Base-by-base conservation (phyloP, 202 grass and related monocot genomes). In the Saccharum hybrid region DNA sequence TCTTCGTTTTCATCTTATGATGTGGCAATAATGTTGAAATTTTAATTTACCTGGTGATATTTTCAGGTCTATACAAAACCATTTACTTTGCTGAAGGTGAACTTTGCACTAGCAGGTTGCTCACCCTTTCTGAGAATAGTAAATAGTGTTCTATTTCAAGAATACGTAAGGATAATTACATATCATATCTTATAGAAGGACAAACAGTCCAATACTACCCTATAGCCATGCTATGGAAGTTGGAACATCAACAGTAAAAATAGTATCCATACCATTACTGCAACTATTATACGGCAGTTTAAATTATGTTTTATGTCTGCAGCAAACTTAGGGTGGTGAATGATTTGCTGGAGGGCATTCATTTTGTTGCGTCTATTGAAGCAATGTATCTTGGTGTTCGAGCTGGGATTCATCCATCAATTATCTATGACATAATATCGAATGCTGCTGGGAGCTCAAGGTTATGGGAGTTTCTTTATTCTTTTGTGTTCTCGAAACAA, bases 351-450 rank as follows among this genome's bases (percentile, higher is more conserved):
- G 92, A 97, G 76, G 56, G 92, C 51, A 93, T 94, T 88, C 95
- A 97, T 90, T 86, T 94, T 86, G 38, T 97, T 75, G 88, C 92
- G 38, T 97, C 90, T 84, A 69, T 89, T 74, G 95, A 97, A 94
- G 95, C 95, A 79, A 93, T 94, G 79, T 97, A 93, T 92, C 86
- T 97, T 86, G 95, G 95, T 80, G 86, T 92, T 80, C 84, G 95
- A 88, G 88, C 92, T 88, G 95, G 92, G 84, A 85, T 97, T 86
- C 95, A 97, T 84, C 95, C 95, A 82, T 90, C 78, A 45, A 94
- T 97, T 93, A 88, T 97, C 69, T 97, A 94, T 86, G 90, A 97
- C 78, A 97, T 97, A 71, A 94, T 94, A 82, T 94, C 92, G 71
- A 94, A 97, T 94, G 92, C 92, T 81, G 92, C 92, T 83, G 95